phyloP scores from a whole-genome alignment of 176 grass and related monocot species.

The Juncus inflexus region DNA sequence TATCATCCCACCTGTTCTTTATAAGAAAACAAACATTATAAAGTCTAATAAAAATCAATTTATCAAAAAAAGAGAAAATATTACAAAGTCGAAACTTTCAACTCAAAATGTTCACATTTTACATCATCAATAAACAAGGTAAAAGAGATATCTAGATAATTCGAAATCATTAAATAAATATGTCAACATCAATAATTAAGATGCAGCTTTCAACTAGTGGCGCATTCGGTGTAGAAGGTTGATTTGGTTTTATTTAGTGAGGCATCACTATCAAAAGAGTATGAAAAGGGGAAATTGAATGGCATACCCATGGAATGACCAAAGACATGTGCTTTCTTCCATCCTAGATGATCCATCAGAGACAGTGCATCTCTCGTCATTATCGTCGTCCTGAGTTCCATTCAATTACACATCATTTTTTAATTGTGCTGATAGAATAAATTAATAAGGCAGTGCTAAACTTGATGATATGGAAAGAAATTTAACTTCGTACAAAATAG shows the following conservation, averaged over 20 bases:
- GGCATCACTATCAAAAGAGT: too few species aligned
- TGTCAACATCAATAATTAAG: conserved; percentile 63
- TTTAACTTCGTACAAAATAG: too few species aligned
- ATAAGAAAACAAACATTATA: background rate
- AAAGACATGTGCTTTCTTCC: conserved; percentile 55
- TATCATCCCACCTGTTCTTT: conserved; percentile 50
- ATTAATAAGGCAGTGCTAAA: too few species aligned
- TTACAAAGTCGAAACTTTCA: conserved; percentile 7
- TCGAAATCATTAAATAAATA: conserved; percentile 27
- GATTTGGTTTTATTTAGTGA: conserved; percentile 17
- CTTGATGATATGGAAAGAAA: too few species aligned
- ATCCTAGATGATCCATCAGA: conserved; percentile 61
- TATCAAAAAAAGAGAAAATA: background rate
- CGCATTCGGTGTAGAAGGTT: conserved; percentile 7
- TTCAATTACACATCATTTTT: background rate
- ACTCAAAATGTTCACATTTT: conserved; percentile 52
- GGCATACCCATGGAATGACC: conserved; percentile 77
- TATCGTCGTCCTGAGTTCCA: conserved; percentile 44
- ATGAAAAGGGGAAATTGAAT: background rate
- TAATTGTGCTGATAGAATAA: too few species aligned
- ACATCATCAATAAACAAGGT: background rate
- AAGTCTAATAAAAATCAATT: too few species aligned
- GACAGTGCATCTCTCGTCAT: conserved; percentile 65
- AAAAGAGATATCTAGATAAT: background rate
- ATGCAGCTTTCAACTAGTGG: conserved; percentile 61